Evolutionary conservation across 495 filamentous ascomycete species (phyloP), one percentile per base, ranked within the genome.

Genomic region (Thermochaetoides thermophila): DNA sequence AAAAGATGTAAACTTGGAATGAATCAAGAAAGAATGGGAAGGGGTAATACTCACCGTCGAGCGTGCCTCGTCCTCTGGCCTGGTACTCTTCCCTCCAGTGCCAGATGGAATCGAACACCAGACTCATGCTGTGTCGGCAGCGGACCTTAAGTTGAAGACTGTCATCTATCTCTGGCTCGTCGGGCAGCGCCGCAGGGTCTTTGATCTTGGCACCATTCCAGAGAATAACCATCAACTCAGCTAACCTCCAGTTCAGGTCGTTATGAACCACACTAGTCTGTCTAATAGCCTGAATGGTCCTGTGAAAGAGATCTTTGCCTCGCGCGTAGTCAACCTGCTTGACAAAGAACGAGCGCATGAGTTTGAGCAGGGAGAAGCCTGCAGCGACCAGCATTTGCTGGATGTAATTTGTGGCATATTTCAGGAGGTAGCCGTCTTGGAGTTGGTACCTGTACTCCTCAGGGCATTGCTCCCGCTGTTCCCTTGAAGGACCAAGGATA

Each of bases 61-160:
- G 73, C 29, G 76, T 81, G 13, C 81, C 73, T 17, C 69, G 67
- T 6, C 75, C 81, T 52, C 79, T 74, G 23, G 78, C 75, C 47
- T 84, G 77, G 40, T 80, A 79, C 52, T 85, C 79, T 48, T 91
- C 83, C 37, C 85, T 68, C 85, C 85, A 95, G 34, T 84, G 74
- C 84, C 84, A 92, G 16, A 91, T 83, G 3, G 78, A 84, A 56
- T 95, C 85, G 50, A 78, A 93, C 2, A 95, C 79, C 5, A 92
- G 63, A 43, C 81, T 87, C 79, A 95, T 86, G 53, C 83, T 91
- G 71, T 87, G 85, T 7, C 85, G 71, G 47, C 82, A 89, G 35
- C 82, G 72, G 4, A 93, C 82, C 53, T 84, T 86, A 11, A 95
- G 62, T 55, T 85, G 75, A 30, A 95, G 50, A 22, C 64, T 75